Conservation (phyloP, 352 stramenopile species). For the Phytophthora hibernalis region DNA sequence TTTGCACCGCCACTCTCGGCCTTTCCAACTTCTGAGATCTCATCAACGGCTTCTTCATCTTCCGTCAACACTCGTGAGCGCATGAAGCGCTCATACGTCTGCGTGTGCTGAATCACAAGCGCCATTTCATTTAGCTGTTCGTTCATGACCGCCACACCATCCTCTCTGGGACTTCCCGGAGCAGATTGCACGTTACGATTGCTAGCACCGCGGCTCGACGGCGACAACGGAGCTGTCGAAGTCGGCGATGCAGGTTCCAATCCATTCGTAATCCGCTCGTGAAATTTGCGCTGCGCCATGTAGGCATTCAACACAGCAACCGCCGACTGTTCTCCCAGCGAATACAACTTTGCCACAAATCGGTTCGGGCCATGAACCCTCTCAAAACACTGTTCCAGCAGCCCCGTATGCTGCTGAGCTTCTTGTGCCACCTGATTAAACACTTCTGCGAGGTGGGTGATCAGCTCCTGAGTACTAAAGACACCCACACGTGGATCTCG, state of each 20-base stretch:
- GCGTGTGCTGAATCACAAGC: conserved; percentile 87
- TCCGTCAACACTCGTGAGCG: conserved; percentile 57
- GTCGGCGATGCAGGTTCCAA: conserved; percentile 14
- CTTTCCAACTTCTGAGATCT: conserved; percentile 11
- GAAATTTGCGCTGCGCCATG: conserved; percentile 79
- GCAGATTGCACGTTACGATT: conserved; percentile 15
- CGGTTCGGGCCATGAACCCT: conserved; percentile 57
- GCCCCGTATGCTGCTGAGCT: conserved; percentile 62
- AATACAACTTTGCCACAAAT: conserved; percentile 65
- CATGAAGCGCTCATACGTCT: conserved; percentile 91
- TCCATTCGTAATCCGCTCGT: conserved; percentile 60
- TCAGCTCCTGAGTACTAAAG: conserved; percentile 80
- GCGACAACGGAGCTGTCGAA: conserved; percentile 22
- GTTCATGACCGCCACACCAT: conserved; percentile 77
- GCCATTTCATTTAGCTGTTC: conserved; percentile 89
- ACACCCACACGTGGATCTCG: conserved; percentile 38
- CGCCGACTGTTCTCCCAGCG: conserved; percentile 60
- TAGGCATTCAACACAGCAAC: conserved; percentile 70
- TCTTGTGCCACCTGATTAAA: conserved; percentile 82
- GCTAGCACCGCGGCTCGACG: conserved; percentile 27
- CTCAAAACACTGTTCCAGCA: conserved; percentile 65
- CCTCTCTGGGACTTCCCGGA: conserved; percentile 41
- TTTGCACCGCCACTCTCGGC: conserved; percentile 8
- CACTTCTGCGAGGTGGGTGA: conserved; percentile 73
- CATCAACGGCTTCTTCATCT: conserved; percentile 6